phyloP scores from a whole-genome alignment of 805 yeast genomes.

The Yarrowia sp. region DNA sequence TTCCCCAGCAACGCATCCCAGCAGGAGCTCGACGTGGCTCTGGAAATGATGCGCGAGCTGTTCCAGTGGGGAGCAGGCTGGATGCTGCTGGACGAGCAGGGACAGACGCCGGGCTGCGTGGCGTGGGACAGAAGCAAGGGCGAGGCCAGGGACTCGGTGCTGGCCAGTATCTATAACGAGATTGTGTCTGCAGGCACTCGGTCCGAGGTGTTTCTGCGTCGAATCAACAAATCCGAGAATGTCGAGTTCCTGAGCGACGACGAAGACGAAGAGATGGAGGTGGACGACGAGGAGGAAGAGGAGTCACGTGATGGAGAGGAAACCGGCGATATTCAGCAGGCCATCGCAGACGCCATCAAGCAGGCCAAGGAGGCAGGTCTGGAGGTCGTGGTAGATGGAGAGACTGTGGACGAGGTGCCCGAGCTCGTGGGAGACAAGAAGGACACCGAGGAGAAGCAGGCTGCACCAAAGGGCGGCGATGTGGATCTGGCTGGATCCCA shows the following conservation, averaged over 20 bases:
- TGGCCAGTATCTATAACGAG: conserved; percentile 57
- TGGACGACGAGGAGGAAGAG: conserved; percentile 41
- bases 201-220: conserved; percentile 81
- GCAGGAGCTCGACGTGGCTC: conserved; percentile 57
- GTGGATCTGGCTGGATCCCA: conserved; percentile 54
- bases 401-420: conserved; percentile 2
- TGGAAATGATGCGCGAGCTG: conserved; percentile 65
- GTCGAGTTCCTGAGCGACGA: conserved; percentile 49
- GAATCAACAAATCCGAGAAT: conserved; percentile 58
- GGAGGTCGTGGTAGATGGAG: not conserved
- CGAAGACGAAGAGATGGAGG: conserved; percentile 44
- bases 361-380: conserved; percentile 29
- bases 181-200: conserved; percentile 86
- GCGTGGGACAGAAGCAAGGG: conserved; percentile 47
- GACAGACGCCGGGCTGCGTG: conserved; percentile 86
- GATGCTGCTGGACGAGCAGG: conserved; percentile 75
- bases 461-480: no score
- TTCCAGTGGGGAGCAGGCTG: conserved; percentile 93
- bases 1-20: conserved; percentile 53
- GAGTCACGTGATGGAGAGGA: conserved; percentile 29
- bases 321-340: conserved; percentile 32
- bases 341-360: conserved; percentile 10
- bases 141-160: conserved; percentile 56
- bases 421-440: not conserved
- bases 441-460: conserved; percentile 36